Evolutionary conservation across 768 basidiomycete species (phyloP), one percentile per base, ranked within the genome.

Genomic region (Aureoboletus auriporus): DNA sequence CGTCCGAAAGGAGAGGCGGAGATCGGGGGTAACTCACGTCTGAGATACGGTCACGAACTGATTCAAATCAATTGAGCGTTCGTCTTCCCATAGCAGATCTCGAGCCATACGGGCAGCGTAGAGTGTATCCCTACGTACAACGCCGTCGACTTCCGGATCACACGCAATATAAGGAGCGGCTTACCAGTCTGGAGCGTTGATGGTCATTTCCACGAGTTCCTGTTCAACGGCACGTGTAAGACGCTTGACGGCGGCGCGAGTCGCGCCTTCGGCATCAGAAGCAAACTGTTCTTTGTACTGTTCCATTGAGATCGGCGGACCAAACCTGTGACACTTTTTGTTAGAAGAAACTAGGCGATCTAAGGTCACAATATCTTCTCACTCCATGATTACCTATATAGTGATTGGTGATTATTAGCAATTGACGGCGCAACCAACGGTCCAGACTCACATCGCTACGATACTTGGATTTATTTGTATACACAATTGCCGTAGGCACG

Each of bases 381-480:
- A 88, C 86, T 86, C 78, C 72, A 87, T 78, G 52, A 89, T 80
- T 45, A 83, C 86, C 84, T 87, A 51, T 26, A 40, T 53, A 23
- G 20, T 46, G 14, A 56, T 49, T 39, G 33, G 42, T 50, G 38
- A 47, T 41, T 39, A 37, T 67, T 34, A 58, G 57, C 46, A 30
- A 48, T 29, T 37, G 51, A 39, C 41, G 10, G 23, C 11, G 28
- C 36, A 49, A 42, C 37, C n/a, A 33, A 30, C 33, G 33, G 34
- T 4, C 23, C 26, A 73, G 55, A 73, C 89, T 70, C 50, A 93
- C 94, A 56, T 81, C 70, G 63, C 92, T 94, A 53, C 94, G 77
- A 64, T 98, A 99, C 72, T 94, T 95, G 31, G 87, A 82, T 69
- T 99, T 98, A 71, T 97, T 85, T 47, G 90, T 92, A 67, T 98